A percentile compares a stretch with the other conserved stretches of the same genome.
Evolutionary conservation across 2,329 filamentous ascomycete species (phyloP).

Genomic region (Nigrospora sphaerica): DNA sequence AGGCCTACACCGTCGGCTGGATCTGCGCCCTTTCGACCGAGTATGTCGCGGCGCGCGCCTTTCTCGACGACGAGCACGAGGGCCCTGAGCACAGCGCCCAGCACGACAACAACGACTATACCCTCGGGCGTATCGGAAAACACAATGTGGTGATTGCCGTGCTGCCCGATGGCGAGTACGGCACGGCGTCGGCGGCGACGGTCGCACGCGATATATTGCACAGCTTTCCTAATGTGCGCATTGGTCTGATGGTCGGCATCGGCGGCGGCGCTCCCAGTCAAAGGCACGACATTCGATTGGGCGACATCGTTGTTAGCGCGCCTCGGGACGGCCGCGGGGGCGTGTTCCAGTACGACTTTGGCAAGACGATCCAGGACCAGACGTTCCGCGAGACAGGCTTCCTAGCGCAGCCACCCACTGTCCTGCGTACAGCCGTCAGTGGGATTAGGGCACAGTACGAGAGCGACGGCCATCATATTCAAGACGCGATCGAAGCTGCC

Average conservation of each 20-base stretch:
- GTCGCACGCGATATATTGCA: conserved; percentile 16
- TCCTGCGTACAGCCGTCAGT: conserved; percentile 5
- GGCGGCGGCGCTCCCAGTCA: conserved; percentile 13
- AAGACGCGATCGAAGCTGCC: conserved; percentile 17
- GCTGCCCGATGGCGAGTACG: conserved; percentile 17
- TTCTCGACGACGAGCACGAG: conserved; percentile 31
- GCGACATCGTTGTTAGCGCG: conserved; percentile 23
- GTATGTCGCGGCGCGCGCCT: conserved; percentile 25
- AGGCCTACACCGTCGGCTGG: conserved; percentile 33
- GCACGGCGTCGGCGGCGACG: conserved; percentile 14
- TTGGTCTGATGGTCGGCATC: conserved; percentile 25
- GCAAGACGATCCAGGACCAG: conserved; percentile 15
- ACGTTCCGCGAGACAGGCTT: conserved; percentile 4
- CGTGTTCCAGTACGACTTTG: conserved; percentile 25
- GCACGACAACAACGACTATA: conserved; percentile 21
- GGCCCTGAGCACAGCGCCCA: conserved; percentile 12
- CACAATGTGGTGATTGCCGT: conserved; percentile 28
- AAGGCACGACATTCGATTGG: conserved; percentile 20
- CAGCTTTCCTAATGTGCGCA: conserved; percentile 18
- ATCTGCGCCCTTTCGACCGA: conserved; percentile 32
- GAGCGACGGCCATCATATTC: conserved; percentile 13
- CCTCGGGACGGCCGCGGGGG: conserved; percentile 9
- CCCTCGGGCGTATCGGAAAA: conserved; percentile 19
- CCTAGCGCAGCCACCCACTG: conserved; percentile 2
- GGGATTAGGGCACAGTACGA: conserved; percentile 17